Evolutionary conservation across 495 filamentous ascomycete genomes (phyloP), one percentile per base, ranked within the genome.

Genomic region (Talaromyces ruber): DNA sequence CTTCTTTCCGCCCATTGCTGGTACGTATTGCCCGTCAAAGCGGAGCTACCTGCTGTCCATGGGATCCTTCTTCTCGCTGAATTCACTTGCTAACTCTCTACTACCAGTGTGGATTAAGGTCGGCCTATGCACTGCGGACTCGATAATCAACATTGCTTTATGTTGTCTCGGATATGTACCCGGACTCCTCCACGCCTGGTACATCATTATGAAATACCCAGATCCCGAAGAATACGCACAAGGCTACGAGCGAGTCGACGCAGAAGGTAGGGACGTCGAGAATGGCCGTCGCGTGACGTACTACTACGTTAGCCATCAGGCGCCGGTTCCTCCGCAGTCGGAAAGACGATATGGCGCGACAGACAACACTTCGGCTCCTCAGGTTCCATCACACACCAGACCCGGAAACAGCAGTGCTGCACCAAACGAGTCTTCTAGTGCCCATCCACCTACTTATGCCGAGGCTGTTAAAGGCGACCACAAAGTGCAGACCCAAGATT

Each of bases 101-200:
- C 64, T 64, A 61, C 64, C 64, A 96, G 93, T 97, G 65, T 97
- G 93, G 93, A 89, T 98, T 54, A 98, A 98, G 77, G 74, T 85
- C 71, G 94, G 94, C 65, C 82, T 98, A 76, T 98, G 94, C 82
- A 89, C 86, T 60, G 92, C 90, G 45, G 95, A 98, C 81, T 91
- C 88, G 28, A 65, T 98, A 70, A 97, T 98, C 81, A 98, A 98
- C 79, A 84, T 98, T 73, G 88, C 91, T 59, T 91, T 98, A 65
- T 93, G 88, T 76, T 76, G 84, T 54, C 88, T 98, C 51, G 93
- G 95, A 73, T 95, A 84, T 74, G 78, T 98, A 64, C 94, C 94
- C 22, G 94, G 94, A 59, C 85, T 98, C 25, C 74, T 98, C 6
- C 94, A 98, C 75, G 83, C 94, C 70, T 98, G 93, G 93, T 98